Base-by-base conservation (phyloP, 2,329 filamentous ascomycete species). In the Aureobasidium mangrovei region DNA sequence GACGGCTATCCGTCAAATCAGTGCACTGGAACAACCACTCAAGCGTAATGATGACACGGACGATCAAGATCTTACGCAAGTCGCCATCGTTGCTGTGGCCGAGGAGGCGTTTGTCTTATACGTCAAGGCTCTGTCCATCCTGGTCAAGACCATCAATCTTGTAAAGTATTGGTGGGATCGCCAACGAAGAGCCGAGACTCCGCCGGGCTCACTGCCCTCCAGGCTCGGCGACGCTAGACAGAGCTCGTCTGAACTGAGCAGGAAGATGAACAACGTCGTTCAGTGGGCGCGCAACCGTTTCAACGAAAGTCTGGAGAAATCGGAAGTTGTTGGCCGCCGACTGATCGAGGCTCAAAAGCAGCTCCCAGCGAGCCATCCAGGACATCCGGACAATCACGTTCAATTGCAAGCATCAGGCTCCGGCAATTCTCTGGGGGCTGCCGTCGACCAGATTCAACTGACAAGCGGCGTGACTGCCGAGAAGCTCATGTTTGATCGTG, bases 401-500 rank as follows among this genome's bases (percentile, higher is more conserved):
- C 29, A 80, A 79, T 32, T 77, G 76, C 2, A 49, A 18, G 77
- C 75, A 2, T 72, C 77, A 26, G 72, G 72, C 36, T 58, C 62
- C 3, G 77, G 77, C 1, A 77, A 78, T 10, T 76, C 76, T 3
- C 74, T 83, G 54, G 79, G 78, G n/a, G 79, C 82, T 3, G 84
- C 85, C 12, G 79, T 82, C 2, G 88, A 93, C 57, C 85, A 88
- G 51, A 89, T 96, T 28, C 81, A 86, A 45, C 78, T 98, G 28
- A 95, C 88, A 10, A 83, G 88, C 2, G 93, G 91, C 1, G 84
- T 96, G 54, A 96, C 90, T 26, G 93, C 93, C 0, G 93, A 97
- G 73, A 95, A 91, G 71, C 76, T 98, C 43, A 96, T 98, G 90
- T 98, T 96, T 67, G 93, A 98, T 62, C 87, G 93, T 44, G 93